Percentiles rank a stretch among this genome's conserved stretches.
Evolutionary conservation across 495 filamentous ascomycete genomes (phyloP).

Genomic region (Penicillium longicatenatum): DNA sequence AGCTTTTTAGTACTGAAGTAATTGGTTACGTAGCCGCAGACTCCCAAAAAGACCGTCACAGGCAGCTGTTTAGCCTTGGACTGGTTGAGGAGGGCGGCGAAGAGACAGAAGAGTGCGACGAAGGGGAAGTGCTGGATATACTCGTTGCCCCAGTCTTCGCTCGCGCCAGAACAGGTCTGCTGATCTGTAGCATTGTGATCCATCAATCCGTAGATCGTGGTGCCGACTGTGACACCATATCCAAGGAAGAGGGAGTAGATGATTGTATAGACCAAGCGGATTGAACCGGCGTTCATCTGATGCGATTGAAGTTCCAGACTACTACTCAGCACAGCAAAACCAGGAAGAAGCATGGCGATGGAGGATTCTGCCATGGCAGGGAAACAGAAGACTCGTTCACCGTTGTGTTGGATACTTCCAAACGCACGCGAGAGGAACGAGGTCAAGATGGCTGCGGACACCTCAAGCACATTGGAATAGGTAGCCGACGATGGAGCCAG

Average conservation of each 20-base stretch:
- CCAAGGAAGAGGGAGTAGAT: slow-evolving; percentile 93
- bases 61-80: slow-evolving; percentile 83
- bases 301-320: slow-evolving; percentile 82
- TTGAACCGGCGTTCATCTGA: slow-evolving; percentile 82
- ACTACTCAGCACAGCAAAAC: slow-evolving; percentile 76
- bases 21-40: slow-evolving; percentile 78
- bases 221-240: slow-evolving; percentile 95
- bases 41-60: slow-evolving; percentile 73
- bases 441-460: slow-evolving; percentile 75
- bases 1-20: slow-evolving; percentile 72
- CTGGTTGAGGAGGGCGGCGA: slow-evolving; percentile 80
- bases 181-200: slow-evolving; percentile 69
- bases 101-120: slow-evolving; percentile 75
- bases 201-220: slow-evolving; percentile 80
- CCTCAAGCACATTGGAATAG: slow-evolving; percentile 81
- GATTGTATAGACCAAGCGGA: slow-evolving; percentile 89
- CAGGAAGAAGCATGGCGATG: slow-evolving; percentile 88
- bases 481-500: slow-evolving; percentile 77
- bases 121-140: slow-evolving; percentile 53
- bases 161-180: slow-evolving; percentile 55
- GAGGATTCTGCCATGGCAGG: slow-evolving; percentile 82
- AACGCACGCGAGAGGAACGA: slow-evolving; percentile 83
- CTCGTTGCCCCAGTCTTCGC: slow-evolving; percentile 41
- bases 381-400: slow-evolving; percentile 75
- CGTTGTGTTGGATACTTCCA: slow-evolving; percentile 62